Evolutionary conservation across 2,329 filamentous ascomycete genomes (phyloP), one percentile per base, ranked within the genome.

Genomic region (Fusarium pseudograminearum): DNA sequence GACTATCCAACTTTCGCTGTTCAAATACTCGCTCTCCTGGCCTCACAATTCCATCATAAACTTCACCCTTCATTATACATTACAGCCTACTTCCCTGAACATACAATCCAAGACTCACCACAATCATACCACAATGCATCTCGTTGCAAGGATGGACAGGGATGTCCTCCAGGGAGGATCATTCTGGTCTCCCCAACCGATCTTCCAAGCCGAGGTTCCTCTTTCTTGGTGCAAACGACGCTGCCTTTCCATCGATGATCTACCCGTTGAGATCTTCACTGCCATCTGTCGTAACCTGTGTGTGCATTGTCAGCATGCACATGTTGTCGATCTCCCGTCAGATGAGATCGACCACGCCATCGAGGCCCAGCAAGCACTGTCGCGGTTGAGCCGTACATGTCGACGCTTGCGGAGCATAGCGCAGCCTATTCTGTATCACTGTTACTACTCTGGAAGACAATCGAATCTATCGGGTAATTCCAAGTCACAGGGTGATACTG

Each of bases 211-310:
- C 15, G 56, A 69, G n/a, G 20, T 47, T 16, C 57, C 65, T 38
- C 52, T 63, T 46, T 63, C 56, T 22, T 63, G 59, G 57, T 56
- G 57, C 9, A 70, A 63, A 28, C 61, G 44, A 26, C 56, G 65
- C 15, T 57, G 55, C 14, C 57, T 67, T 46, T 74, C 72, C 18
- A 70, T 75, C 6, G 59, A 57, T 1, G 60, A 71, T 54, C 57
- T 75, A 7, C 73, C 73, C 16, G 69, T 70, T 8, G 73, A 75
- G 70, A 75, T 75, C 47, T 59, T 75, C 28, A 63, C 73, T 26
- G 46, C 71, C n/a, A 73, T 75, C 33, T 75, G 73, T 24, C 69
- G 69, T 24, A 71, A 74, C 42, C 58, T 75, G 15, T 75, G 73
- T 58, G 65, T 69, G 28, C 73, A 75, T 48, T 75, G 73, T 26